phyloP scores from a whole-genome alignment of 2,329 filamentous ascomycete genomes.

The Ophiostoma tasmaniense region DNA sequence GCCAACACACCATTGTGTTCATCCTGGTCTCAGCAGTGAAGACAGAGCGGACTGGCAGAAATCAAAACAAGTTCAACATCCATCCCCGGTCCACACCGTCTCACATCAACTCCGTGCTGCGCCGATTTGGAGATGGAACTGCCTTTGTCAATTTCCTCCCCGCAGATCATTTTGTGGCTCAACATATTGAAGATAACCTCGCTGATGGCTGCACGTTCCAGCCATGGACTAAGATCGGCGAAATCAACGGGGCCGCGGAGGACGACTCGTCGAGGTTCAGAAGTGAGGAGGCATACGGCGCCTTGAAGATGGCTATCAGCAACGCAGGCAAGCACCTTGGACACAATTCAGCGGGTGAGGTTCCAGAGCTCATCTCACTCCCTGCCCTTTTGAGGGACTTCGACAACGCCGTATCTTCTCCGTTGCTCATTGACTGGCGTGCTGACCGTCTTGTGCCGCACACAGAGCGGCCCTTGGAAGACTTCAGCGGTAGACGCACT shows the following conservation, averaged over 20 bases:
- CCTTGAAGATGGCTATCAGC: background rate
- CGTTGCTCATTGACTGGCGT: conserved; percentile 32
- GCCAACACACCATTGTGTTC: background rate
- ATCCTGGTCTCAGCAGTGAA: background rate
- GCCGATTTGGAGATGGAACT: conserved; percentile 17
- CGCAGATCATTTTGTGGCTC: conserved; percentile 23
- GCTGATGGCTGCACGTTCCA: conserved; percentile 15
- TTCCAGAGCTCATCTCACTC: background rate
- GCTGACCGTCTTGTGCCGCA: conserved; percentile 26
- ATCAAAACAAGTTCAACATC: conserved; percentile 8
- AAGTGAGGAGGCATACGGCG: background rate
- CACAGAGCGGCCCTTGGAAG: conserved; percentile 18
- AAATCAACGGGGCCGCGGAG: fast-evolving
- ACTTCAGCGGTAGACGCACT: background rate
- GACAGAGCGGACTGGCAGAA: background rate
- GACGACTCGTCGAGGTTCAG: background rate
- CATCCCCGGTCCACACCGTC: conserved; percentile 2
- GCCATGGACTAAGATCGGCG: background rate
- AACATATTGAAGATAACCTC: conserved; percentile 22
- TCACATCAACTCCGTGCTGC: conserved; percentile 1
- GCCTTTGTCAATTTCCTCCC: conserved; percentile 30
- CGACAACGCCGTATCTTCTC: background rate
- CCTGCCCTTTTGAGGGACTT: background rate
- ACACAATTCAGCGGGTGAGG: no score
- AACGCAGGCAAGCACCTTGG: background rate